Base-by-base conservation (phyloP, 306 rosid genomes). In the Parietaria judaica region DNA sequence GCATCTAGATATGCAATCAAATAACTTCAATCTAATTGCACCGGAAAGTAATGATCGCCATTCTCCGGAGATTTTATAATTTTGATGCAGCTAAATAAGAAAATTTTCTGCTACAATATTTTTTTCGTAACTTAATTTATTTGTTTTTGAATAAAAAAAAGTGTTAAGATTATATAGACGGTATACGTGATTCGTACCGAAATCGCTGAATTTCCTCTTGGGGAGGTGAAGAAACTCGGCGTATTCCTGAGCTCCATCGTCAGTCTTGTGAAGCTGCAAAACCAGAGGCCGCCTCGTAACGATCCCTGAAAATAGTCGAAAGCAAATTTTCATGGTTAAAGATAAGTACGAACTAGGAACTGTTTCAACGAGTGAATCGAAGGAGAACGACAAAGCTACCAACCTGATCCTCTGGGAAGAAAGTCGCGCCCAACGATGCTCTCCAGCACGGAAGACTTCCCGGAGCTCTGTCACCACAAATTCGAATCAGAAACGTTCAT, bases 351-450 rank as follows among this genome's bases (percentile, higher is more conserved):
- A 41, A 9, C 3, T n/a, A 41, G 6, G 4, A 6, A 36, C 51
- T 38, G 36, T 49, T n/a, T 4, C 13, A 6, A 5, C 6, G 45
- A 41, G 45, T 41, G 45, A 41, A 41, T 41, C 9, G 45, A 41
- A 41, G 45, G 9, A 8, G 45, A 41, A 10, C 53, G 12, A 6
- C 17, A 51, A 46, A 2, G 12, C 58, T 3, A 11, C 39, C 14
- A 60, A 92, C 98, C 98, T 68, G 98, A 92, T 74, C 98, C 98
- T 74, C 98, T 79, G 2, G 98, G 98, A 47, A 92, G 90, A 74
- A 92, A 92, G 72, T 92, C 98, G 60, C 98, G 96, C 36, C 98
- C 98, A 35, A 92, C 98, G 64, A 88, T 82, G 65, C 98, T 92
- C 76, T 92, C 96, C 72, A 92, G 56, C 58, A 92, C 98, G 34